Conservation (phyloP, 2,329 filamentous ascomycete species). For the Fonsecaea nubica region DNA sequence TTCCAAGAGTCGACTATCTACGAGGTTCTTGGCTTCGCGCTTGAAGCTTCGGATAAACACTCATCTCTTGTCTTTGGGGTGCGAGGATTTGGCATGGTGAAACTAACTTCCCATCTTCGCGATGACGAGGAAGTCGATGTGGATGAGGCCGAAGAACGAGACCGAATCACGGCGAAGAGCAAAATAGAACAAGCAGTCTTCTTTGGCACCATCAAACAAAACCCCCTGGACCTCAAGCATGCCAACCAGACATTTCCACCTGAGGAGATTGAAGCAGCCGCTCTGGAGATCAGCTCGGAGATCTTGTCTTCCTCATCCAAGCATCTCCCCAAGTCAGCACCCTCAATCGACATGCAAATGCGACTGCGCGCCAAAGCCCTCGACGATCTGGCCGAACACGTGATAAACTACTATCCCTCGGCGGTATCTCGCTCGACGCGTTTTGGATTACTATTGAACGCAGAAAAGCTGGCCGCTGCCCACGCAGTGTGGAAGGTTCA, state of each 20-base stretch:
- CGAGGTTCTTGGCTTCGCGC: constrained; percentile 57
- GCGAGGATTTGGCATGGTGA: constrained; percentile 64
- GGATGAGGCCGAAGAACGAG: constrained; percentile 47
- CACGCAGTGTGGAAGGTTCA: constrained; percentile 80
- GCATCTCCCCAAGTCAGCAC: constrained; percentile 74
- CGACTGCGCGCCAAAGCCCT: constrained; percentile 74
- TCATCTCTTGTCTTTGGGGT: constrained; percentile 61
- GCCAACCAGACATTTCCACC: constrained; percentile 70
- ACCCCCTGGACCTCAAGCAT: constrained; percentile 83
- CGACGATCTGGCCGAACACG: constrained; percentile 73
- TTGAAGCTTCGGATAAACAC: constrained; percentile 54
- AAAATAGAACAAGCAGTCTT: constrained; percentile 96
- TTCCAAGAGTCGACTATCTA: constrained; percentile 65
- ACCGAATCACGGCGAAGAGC: constrained; percentile 76
- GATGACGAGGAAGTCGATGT: constrained; percentile 58
- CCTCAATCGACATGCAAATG: constrained; percentile 82
- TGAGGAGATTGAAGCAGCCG: constrained; percentile 76
- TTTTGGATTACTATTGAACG: constrained; percentile 85
- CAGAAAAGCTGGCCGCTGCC: constrained; percentile 86
- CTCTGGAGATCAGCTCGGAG: constrained; percentile 77
- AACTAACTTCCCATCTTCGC: constrained; percentile 43
- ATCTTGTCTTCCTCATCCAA: constrained; percentile 78
- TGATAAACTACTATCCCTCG: constrained; percentile 68
- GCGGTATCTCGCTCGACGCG: constrained; percentile 70
- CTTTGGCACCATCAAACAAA: constrained; percentile 80